Evolutionary conservation across 2,329 filamentous ascomycete species (phyloP), one percentile per base, ranked within the genome.

Genomic region (Pleurostoma richardsiae): DNA sequence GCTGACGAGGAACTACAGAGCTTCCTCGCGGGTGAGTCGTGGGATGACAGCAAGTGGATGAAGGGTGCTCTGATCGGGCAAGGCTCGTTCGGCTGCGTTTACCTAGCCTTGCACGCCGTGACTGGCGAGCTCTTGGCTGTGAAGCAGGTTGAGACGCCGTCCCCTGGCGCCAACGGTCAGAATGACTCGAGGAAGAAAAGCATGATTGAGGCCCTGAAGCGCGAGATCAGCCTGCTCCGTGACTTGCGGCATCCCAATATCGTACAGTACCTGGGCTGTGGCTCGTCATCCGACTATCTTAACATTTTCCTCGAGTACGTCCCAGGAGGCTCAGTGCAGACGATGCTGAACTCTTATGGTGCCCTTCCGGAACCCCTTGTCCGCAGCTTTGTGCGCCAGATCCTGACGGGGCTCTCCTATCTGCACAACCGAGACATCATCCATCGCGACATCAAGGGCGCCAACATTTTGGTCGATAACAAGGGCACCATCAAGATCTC

Each of bases 301-400:
- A 99, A 99, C 72, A 99, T 99, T 86, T 99, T 99, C 83, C 83
- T 99, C 62, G 94, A 99, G 69, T 99, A 99, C 65, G 94, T 99
- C 30, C 89, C 94, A 11, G 94, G 94, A 68, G 94, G 94, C 41
- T 97, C 92, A 10, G 95, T 99, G 29, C 94, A 95, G 55, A 95
- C 90, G 7, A 97, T 99, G 91, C 85, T 99, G 54, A 94, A 96
- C 72, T 96, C 95, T 56, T 99, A 99, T 65, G 95, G 95, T 50
- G 92, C 92, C 6, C 82, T 99, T 45, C 87, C 89, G 19, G 94
- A 99, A 65, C 90, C 90, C 2, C 78, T 99, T 48, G 91, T 97
- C 49, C 86, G 91, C 62, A 96, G 94, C 68, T 99, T 99, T 62
- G 92, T 97, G 43, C 85, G 92, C 31, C 94, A 99, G 68, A 99